A percentile compares a stretch with the other conserved stretches of the same genome.
phyloP scores from a whole-genome alignment of 1,139 yeast species.

The Taphrina pruni region DNA sequence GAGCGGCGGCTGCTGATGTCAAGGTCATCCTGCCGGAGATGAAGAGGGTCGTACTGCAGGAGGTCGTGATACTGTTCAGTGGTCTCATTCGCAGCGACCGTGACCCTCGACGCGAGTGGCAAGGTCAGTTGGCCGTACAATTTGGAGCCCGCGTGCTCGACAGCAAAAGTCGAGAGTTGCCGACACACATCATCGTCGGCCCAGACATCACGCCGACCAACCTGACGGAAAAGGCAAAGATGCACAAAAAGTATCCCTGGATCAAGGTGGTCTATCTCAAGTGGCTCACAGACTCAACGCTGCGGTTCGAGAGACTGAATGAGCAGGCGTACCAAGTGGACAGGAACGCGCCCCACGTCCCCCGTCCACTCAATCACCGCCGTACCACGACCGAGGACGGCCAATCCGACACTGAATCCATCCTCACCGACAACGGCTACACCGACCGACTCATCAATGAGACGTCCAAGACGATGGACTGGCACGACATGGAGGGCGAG shows the following conservation, averaged over 20 bases:
- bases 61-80: conserved; percentile 75
- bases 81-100: conserved; percentile 85
- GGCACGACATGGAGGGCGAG: conserved; percentile 63
- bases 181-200: conserved; percentile 87
- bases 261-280: conserved; percentile 86
- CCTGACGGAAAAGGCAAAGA: conserved; percentile 65
- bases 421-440: conserved; percentile 41
- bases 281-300: conserved; percentile 88
- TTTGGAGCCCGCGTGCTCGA: conserved; percentile 88
- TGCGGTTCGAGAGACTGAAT: conserved; percentile 73
- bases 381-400: conserved; percentile 42
- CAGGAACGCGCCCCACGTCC: conserved; percentile 34
- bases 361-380: conserved; percentile 32
- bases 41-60: conserved; percentile 70
- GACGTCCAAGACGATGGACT: conserved; percentile 41
- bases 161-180: conserved; percentile 66
- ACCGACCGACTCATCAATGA: conserved; percentile 46
- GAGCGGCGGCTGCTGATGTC: conserved; percentile 49
- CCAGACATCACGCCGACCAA: conserved; percentile 66
- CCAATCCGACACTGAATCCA: conserved; percentile 30
- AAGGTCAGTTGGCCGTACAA: conserved; percentile 88
- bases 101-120: conserved; percentile 67
- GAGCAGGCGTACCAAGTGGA: conserved; percentile 60
- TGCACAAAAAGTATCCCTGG: conserved; percentile 55
- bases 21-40: conserved; percentile 72